Evolutionary conservation across 2,329 filamentous ascomycete genomes (phyloP).

Genomic region (Triangularia setosa): DNA sequence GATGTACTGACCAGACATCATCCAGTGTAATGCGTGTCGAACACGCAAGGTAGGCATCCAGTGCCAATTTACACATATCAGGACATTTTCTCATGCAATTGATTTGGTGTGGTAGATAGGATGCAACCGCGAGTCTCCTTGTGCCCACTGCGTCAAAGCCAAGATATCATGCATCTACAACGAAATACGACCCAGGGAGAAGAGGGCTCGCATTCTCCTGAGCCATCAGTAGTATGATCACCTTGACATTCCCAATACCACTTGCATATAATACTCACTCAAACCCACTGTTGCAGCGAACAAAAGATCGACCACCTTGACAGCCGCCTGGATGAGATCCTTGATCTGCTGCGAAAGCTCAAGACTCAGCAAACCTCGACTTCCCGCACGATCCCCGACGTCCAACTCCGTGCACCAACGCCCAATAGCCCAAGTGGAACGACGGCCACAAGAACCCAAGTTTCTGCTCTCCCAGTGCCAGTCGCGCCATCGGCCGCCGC

Average conservation of each 20-base stretch:
- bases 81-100: background rate
- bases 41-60: conserved; percentile 16
- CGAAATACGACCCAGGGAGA: conserved; percentile 33
- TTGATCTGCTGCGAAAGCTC: conserved; percentile 33
- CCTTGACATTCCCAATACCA: background rate
- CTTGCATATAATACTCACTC: background rate
- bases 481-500: background rate
- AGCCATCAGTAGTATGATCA: conserved; percentile 36
- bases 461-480: background rate
- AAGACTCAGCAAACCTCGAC: conserved; percentile 18
- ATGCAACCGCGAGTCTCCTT: conserved; percentile 36
- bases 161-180: conserved; percentile 37
- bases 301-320: conserved; percentile 39
- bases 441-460: background rate
- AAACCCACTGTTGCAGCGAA: conserved; percentile 27
- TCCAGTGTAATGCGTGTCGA: conserved; percentile 22
- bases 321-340: conserved; percentile 33
- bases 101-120: conserved; percentile 25
- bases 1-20: background rate
- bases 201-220: conserved; percentile 35
- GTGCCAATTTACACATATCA: background rate
- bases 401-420: background rate
- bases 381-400: background rate
- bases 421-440: background rate
- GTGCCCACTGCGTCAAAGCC: conserved; percentile 35